Evolutionary conservation across 441 rosid genomes (phyloP), one percentile per base, ranked within the genome.

Genomic region (Adansonia rubrostipa): DNA sequence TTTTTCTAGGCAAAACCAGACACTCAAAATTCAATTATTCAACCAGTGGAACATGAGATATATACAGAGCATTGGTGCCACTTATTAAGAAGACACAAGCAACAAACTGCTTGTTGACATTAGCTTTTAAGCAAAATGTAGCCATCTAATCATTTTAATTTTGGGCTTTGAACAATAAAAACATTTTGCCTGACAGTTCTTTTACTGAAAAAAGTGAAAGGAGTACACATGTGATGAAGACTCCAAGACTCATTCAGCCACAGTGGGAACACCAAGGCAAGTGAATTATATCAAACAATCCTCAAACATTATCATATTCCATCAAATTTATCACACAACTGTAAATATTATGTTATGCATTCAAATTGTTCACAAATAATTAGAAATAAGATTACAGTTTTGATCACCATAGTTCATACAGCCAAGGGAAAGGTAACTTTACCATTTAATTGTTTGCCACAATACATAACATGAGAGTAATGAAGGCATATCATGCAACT

Each of bases 401-500:
- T n/a, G 15, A 10, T 54, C 48, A 40, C 40, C 33, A 54, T 54
- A 57, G 51, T 40, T 36, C 24, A 72, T 33, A 17, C 15, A 36
- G 28, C 0, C 2, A 33, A 17, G 10, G 63, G 33, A 72, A 72
- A 54, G 17, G 63, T 33, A 54, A 9, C 53, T 4, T 33, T 53
- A 72, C 63, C 64, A 54, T 9, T 53, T 33, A 53, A 33, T 72
- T 71, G 15, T 53, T 15, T 72, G 36, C 36, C 57, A 70, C 50
- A 54, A n/a, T 48, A 33, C 10, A 71, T 33, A 71, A 50, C 14
- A 51, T 71, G 75, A 71, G 36, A 3, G 14, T 17, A 33, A 33
- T 33, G 48, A 71, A 2, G 40, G 56, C 47, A 72, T 17, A 72
- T 56, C 15, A 17, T 56, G 75, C 75, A 72, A 72, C 33, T 33